phyloP scores from a whole-genome alignment of 192 early-diverging fungal genomes.

The Linnemannia elongata region DNA sequence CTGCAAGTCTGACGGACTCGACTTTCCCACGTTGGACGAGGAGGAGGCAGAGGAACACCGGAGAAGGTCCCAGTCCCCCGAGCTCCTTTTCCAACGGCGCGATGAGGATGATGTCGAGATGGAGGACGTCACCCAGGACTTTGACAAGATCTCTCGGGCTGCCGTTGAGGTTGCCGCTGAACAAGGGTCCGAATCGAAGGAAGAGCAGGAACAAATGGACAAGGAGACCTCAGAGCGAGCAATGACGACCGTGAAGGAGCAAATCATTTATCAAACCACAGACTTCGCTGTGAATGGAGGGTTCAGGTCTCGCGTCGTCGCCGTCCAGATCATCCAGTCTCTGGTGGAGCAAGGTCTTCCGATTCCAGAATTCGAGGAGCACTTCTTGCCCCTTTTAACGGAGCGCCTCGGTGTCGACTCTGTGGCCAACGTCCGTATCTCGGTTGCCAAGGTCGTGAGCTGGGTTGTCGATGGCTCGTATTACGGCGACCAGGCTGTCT shows the following conservation, averaged over 20 bases:
- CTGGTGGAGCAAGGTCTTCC: slow-evolving; percentile 72
- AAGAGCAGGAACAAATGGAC: neutral
- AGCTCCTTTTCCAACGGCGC: slow-evolving; percentile 18
- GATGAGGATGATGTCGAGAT: slow-evolving; percentile 48
- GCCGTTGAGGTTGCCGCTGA: neutral
- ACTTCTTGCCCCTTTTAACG: slow-evolving; percentile 74
- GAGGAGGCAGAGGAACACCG: slow-evolving; percentile 42
- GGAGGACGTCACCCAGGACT: slow-evolving; percentile 41
- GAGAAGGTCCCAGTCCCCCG: neutral
- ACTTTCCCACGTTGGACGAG: slow-evolving; percentile 11
- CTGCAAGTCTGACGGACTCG: slow-evolving; percentile 32
- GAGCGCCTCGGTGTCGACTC: slow-evolving; percentile 70
- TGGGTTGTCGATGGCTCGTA: slow-evolving; percentile 50
- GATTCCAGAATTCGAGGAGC: slow-evolving; percentile 73
- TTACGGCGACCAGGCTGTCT: slow-evolving; percentile 32
- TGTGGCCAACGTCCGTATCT: slow-evolving; percentile 83
- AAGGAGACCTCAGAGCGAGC: too few species aligned
- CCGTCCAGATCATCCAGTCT: slow-evolving; percentile 77
- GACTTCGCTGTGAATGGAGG: slow-evolving; percentile 49
- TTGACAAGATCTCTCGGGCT: neutral
- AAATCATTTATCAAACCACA: slow-evolving; percentile 31
- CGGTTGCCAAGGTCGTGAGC: slow-evolving; percentile 68
- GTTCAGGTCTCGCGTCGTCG: slow-evolving; percentile 51
- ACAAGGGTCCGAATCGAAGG: neutral
- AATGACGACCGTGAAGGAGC: slow-evolving; percentile 38